Conservation (phyloP, 140 eudicot genomes). For the Stevia rebaudiana region DNA sequence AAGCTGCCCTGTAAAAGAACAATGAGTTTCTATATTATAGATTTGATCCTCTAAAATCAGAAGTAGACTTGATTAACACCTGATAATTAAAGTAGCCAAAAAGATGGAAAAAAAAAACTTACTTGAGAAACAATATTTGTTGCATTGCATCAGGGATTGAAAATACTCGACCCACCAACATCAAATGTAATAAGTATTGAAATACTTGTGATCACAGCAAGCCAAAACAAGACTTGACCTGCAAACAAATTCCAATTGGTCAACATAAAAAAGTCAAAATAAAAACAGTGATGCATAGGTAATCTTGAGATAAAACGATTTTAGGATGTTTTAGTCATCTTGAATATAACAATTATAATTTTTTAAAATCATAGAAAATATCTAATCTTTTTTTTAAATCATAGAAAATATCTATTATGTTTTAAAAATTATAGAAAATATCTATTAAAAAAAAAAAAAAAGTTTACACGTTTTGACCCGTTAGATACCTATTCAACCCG, state of each 20-base stretch:
- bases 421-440: background rate
- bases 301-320: background rate
- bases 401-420: background rate
- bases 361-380: too few species aligned
- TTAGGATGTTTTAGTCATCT: too few species aligned
- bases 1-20: constrained; percentile 18
- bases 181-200: constrained; percentile 64
- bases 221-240: constrained; percentile 80
- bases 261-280: constrained; percentile 8
- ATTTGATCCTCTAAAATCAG: background rate
- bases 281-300: constrained; percentile 5
- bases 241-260: constrained; percentile 26
- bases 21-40: background rate
- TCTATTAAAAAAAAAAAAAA: background rate
- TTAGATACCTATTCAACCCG: background rate
- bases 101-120: background rate
- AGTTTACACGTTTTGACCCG: background rate
- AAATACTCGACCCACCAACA: constrained; percentile 62
- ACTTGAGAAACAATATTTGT: constrained; percentile 17
- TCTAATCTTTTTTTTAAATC: background rate
- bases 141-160: constrained; percentile 60
- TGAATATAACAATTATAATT: too few species aligned
- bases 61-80: background rate
- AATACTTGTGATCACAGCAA: constrained; percentile 66
- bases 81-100: constrained; percentile 9